phyloP scores from a whole-genome alignment of 1,284 basidiomycete genomes.

The Lentinula novae-zelandiae region DNA sequence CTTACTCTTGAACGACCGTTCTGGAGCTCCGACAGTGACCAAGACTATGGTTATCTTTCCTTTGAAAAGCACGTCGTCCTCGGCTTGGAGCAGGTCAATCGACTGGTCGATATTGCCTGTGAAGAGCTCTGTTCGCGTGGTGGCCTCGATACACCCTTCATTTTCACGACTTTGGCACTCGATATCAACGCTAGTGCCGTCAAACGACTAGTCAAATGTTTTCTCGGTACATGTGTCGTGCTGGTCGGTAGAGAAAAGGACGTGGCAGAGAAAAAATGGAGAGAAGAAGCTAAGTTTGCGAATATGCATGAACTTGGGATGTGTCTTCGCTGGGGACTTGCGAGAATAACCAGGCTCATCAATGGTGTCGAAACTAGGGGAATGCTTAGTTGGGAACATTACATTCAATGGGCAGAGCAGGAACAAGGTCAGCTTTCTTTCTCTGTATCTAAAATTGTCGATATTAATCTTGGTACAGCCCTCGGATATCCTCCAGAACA shows the following conservation, averaged over 20 bases:
- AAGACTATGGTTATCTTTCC: slow-evolving; percentile 72
- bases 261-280: slow-evolving; percentile 58
- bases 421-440: slow-evolving; percentile 62
- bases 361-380: slow-evolving; percentile 67
- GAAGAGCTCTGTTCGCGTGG: slow-evolving; percentile 72
- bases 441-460: slow-evolving; percentile 15
- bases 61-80: slow-evolving; percentile 72
- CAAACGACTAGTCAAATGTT: slow-evolving; percentile 71
- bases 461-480: slow-evolving; percentile 35
- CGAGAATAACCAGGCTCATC: slow-evolving; percentile 59
- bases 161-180: slow-evolving; percentile 84
- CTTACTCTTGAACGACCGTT: slow-evolving; percentile 10
- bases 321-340: slow-evolving; percentile 83
- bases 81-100: slow-evolving; percentile 68
- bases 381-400: slow-evolving; percentile 74
- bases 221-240: slow-evolving; percentile 54
- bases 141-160: slow-evolving; percentile 82
- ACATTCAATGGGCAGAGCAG: slow-evolving; percentile 71
- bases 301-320: slow-evolving; percentile 84
- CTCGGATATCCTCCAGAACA: slow-evolving; percentile 65
- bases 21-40: slow-evolving; percentile 44
- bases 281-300: slow-evolving; percentile 77
- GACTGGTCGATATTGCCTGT: slow-evolving; percentile 67
- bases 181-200: slow-evolving; percentile 74
- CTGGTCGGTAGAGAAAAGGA: slow-evolving; percentile 22